Evolutionary conservation across 352 stramenopile species (phyloP), one percentile per base, ranked within the genome.

Genomic region (Pythium dissimile): DNA sequence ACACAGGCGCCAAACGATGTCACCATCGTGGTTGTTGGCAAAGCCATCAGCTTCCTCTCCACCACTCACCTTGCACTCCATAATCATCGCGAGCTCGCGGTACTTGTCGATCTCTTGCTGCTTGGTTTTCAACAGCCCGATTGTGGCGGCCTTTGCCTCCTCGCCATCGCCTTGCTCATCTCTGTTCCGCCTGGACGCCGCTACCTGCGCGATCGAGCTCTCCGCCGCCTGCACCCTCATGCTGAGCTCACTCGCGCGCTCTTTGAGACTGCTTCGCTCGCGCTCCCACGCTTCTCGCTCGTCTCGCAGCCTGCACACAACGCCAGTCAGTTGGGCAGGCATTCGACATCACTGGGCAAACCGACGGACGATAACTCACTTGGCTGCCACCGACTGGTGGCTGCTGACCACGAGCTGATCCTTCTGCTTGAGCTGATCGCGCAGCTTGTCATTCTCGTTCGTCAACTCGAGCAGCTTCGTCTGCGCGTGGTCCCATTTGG

Each of bases 371-470:
- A n/a, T n/a, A n/a, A 34, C 47, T 5, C 16, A 89, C 80, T 86
- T 89, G 43, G 64, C 54, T 1, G 70, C 71, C 27, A 84, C 47
- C 5, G 75, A 57, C 50, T 76, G 82, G 59, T 92, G 83, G 38
- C 69, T 89, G 45, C 58, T 79, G 26, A 83, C 59, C 23, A 88
- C 64, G n/a, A 88, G 65, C 10, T 69, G 42, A 12, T 89, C 83
- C 39, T 89, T 90, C 58, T 91, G 83, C 52, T 86, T 87, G 10
- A 91, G 44, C 45, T 93, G 80, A 2, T 88, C 81, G 24, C 78
- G 79, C 21, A 90, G 48, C 51, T 67, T 63, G 35, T 91, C 78
- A 37, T 59, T 72, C 37, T 92, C 81, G n/a, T 69, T 74, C 8
- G 42, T 48, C 15, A 75, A 31, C 37, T 89, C 71, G 1, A 75